Evolutionary conservation across 352 stramenopile species (phyloP).

Genomic region (Pythium aristosporum): DNA sequence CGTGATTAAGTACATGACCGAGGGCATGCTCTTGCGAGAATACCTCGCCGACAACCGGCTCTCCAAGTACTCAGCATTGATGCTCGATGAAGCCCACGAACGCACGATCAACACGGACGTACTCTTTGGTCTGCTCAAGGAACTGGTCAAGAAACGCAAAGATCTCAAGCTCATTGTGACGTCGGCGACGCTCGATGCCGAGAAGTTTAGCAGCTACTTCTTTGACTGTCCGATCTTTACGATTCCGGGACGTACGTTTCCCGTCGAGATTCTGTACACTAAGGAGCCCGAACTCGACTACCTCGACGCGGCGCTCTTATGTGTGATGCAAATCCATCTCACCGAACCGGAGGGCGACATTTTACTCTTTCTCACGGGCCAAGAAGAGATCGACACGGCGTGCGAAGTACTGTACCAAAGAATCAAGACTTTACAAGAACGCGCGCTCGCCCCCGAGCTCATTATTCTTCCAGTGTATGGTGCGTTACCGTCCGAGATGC

Average conservation of each 20-base stretch:
- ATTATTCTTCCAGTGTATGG: slow-evolving; percentile 99
- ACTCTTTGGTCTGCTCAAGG: slow-evolving; percentile 95
- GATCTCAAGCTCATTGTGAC: slow-evolving; percentile 92
- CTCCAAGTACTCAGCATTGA: slow-evolving; percentile 93
- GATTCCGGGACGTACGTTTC: slow-evolving; percentile 97
- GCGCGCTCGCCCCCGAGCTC: slow-evolving; percentile 94
- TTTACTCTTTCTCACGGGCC: slow-evolving; percentile 98
- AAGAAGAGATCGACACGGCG: slow-evolving; percentile 99
- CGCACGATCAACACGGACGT: slow-evolving; percentile 98
- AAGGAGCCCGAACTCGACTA: slow-evolving; percentile 99
- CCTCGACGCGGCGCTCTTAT: slow-evolving; percentile 96
- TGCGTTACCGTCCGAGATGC: slow-evolving; percentile 98
- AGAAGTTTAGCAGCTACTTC: slow-evolving; percentile 98
- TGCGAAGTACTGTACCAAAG: slow-evolving; percentile 97
- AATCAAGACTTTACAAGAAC: slow-evolving; percentile 95
- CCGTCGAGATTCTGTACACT: slow-evolving; percentile 98
- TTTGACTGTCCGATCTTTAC: slow-evolving; percentile 98
- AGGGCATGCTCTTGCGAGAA: slow-evolving; percentile 99
- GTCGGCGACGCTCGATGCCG: slow-evolving; percentile 95
- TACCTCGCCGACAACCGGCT: slow-evolving; percentile 97
- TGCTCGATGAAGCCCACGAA: slow-evolving; percentile 99
- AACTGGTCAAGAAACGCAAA: slow-evolving; percentile 78
- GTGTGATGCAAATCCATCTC: slow-evolving; percentile 99
- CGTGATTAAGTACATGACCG: slow-evolving; percentile 99
- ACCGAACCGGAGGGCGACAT: slow-evolving; percentile 98